A percentile compares a stretch with the other conserved stretches of the same genome.
phyloP scores from a whole-genome alignment of 1,284 basidiomycete species.

The Sporisorium iseilematis-ciliati region DNA sequence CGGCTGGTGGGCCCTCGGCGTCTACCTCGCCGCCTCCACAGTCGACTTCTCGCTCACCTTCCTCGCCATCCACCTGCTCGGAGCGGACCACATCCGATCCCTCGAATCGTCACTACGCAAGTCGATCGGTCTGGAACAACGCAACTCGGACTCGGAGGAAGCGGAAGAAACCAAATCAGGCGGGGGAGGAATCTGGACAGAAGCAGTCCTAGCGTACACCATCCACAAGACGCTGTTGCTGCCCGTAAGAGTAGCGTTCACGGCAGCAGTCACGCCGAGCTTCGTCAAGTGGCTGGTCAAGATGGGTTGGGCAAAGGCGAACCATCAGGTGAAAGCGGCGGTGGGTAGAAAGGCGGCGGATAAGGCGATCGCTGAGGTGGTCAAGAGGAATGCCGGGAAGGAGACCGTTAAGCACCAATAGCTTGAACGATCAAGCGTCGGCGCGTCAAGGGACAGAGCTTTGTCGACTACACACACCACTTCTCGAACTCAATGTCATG shows the following conservation, averaged over 20 bases:
- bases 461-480: slow-evolving; percentile 10
- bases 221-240: slow-evolving; percentile 95
- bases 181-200: slow-evolving; percentile 80
- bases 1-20: slow-evolving; percentile 68
- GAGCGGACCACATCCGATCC: slow-evolving; percentile 87
- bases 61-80: slow-evolving; percentile 84
- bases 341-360: slow-evolving; percentile 36
- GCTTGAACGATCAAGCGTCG: too few species aligned
- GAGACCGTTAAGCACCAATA: slow-evolving; percentile 29
- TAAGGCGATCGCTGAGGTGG: slow-evolving; percentile 32
- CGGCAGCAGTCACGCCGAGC: slow-evolving; percentile 86
- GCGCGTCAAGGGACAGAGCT: too few species aligned
- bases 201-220: slow-evolving; percentile 90
- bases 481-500: too few species aligned
- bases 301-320: slow-evolving; percentile 62
- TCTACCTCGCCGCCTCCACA: slow-evolving; percentile 58
- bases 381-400: slow-evolving; percentile 19
- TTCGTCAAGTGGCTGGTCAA: slow-evolving; percentile 74
- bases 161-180: not conserved
- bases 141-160: slow-evolving; percentile 31
- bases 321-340: slow-evolving; percentile 39
- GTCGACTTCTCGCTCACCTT: slow-evolving; percentile 76
- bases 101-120: slow-evolving; percentile 74
- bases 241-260: slow-evolving; percentile 89
- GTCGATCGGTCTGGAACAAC: slow-evolving; percentile 60